Evolutionary conservation across 345 rosid genomes (phyloP).

Genomic region (Chamaenerion angustifolium): DNA sequence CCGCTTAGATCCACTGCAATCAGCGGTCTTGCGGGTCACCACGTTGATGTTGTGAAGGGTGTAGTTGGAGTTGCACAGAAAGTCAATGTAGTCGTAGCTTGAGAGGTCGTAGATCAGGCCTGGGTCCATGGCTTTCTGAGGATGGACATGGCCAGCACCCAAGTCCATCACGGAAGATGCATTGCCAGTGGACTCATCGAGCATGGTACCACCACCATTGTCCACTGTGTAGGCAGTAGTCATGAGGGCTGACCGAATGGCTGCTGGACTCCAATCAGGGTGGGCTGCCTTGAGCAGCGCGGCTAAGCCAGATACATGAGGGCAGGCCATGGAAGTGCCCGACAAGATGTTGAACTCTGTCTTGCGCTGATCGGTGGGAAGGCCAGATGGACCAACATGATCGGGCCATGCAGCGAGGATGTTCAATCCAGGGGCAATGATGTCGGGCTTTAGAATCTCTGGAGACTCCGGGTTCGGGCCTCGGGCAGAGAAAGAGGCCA

Average conservation of each 20-base stretch:
- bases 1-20: constrained; percentile 47
- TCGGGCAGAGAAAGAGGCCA: constrained; percentile 79
- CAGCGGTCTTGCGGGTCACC: constrained; percentile 46
- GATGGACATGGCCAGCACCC: constrained; percentile 82
- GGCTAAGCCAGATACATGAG: constrained; percentile 80
- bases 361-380: constrained; percentile 44
- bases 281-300: constrained; percentile 88
- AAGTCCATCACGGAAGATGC: constrained; percentile 51
- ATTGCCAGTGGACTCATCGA: constrained; percentile 73
- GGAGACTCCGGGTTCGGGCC: constrained; percentile 79
- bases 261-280: constrained; percentile 82
- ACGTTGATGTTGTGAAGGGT: constrained; percentile 42
- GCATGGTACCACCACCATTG: constrained; percentile 48
- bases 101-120: constrained; percentile 61
- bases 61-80: constrained; percentile 72
- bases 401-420: constrained; percentile 97
- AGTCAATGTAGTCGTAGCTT: constrained; percentile 53
- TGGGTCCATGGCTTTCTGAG: constrained; percentile 82
- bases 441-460: constrained; percentile 72
- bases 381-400: constrained; percentile 57
- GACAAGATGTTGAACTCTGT: constrained; percentile 79
- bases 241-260: constrained; percentile 77
- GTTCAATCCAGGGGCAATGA: constrained; percentile 84
- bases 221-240: constrained; percentile 63
- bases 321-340: constrained; percentile 96